Conservation (phyloP, 225 moss, liverwort and hornwort genomes). For the Climacium dendroides region DNA sequence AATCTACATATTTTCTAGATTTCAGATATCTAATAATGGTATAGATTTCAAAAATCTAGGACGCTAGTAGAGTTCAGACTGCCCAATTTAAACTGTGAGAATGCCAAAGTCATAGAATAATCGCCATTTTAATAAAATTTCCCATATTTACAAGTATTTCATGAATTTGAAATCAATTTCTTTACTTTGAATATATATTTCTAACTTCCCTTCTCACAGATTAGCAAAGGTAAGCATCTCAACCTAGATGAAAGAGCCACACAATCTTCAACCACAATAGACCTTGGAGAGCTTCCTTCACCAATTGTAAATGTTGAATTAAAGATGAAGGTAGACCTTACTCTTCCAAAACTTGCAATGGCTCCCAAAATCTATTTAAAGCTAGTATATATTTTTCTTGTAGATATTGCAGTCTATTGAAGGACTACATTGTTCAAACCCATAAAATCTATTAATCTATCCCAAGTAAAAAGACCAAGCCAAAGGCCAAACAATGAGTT, state of each 20-base stretch:
- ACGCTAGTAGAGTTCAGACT: too few relatives aligned
- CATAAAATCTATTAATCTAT: too few relatives aligned
- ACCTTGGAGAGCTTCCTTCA: neutral
- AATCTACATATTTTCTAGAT: too few relatives aligned
- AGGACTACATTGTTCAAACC: neutral
- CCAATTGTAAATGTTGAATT: slow-evolving; percentile 20
- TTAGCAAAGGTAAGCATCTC: neutral
- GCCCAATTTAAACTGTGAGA: too few relatives aligned
- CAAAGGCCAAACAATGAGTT: too few relatives aligned
- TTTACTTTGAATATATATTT: neutral
- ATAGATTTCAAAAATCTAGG: too few relatives aligned
- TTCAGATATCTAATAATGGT: too few relatives aligned
- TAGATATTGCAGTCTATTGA: neutral
- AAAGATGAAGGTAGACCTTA: slow-evolving; percentile 13
- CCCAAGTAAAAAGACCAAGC: rapidly evolving
- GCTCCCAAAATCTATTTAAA: neutral
- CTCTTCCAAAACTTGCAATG: neutral
- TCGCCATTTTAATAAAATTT: too few relatives aligned
- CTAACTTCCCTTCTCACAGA: neutral
- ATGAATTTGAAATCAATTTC: neutral
- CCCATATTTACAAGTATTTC: too few relatives aligned
- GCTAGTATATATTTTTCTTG: neutral
- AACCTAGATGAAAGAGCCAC: neutral
- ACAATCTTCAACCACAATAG: neutral
- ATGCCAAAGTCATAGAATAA: too few relatives aligned